phyloP scores from a whole-genome alignment of 2,329 filamentous ascomycete species.

The Aspergillus nomiae region DNA sequence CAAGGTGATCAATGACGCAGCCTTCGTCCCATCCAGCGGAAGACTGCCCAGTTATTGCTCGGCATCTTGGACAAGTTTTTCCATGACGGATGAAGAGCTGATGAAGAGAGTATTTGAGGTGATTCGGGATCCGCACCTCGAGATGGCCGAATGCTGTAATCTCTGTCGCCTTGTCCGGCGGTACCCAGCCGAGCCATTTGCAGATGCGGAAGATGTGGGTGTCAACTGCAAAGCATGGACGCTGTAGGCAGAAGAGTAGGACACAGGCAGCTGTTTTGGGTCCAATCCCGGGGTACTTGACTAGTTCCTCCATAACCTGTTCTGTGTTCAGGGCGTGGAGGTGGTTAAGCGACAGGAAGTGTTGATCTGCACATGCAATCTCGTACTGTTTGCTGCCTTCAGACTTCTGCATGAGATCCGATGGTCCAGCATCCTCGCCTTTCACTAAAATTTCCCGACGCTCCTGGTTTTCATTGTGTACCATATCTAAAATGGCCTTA shows the following conservation, averaged over 20 bases:
- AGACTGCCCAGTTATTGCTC: constrained; percentile 61
- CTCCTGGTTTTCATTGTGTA: constrained; percentile 68
- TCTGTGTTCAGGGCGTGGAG: constrained; percentile 58
- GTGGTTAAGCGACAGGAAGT: constrained; percentile 66
- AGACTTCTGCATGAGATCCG: constrained; percentile 44
- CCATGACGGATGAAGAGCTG: constrained; percentile 64
- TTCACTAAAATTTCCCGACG: constrained; percentile 53
- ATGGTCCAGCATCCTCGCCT: constrained; percentile 47
- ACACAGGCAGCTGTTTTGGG: constrained; percentile 69
- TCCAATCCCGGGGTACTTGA: constrained; percentile 64
- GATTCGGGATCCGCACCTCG: constrained; percentile 62
- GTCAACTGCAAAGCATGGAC: constrained; percentile 66
- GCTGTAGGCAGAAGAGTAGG: constrained; percentile 64
- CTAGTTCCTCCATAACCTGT: constrained; percentile 59
- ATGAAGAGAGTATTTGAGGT: constrained; percentile 65
- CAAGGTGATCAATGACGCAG: constrained; percentile 66
- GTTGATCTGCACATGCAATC: constrained; percentile 57
- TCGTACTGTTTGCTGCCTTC: constrained; percentile 58
- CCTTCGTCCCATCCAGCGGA: constrained; percentile 65
- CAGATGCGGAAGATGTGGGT: constrained; percentile 67
- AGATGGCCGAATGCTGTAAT: constrained; percentile 60
- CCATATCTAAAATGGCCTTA: constrained; percentile 71
- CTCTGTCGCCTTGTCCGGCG: constrained; percentile 47
- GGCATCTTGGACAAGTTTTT: constrained; percentile 62
- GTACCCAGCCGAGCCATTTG: constrained; percentile 65